Evolutionary conservation across 106 monocot species (phyloP), one percentile per base, ranked within the genome.

Genomic region (Apostasia shenzhenica): DNA sequence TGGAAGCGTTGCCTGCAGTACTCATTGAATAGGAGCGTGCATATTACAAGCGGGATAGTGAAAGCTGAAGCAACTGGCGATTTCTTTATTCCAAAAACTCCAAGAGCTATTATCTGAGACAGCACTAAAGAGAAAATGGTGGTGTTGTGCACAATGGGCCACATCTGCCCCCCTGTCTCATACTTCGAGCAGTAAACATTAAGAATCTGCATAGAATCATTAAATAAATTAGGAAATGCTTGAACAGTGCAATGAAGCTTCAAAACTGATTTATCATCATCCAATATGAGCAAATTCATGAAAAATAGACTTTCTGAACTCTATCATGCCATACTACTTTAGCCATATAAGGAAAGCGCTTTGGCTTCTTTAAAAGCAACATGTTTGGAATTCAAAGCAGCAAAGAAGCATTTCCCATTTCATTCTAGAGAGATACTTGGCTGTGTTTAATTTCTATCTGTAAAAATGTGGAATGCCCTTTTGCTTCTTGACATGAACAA

Each of bases 111-210:
- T 57, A 99, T 83, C 71, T 99, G 97, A 37, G 89, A 75, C 56
- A 99, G 77, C 57, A 92, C 83, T 12, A 99, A 72, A 13, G 95
- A 95, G 81, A 95, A 95, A 41, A 93, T 78, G n/a, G 89, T 93
- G 11, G 92, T 85, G 61, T 92, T 92, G 79, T 99, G 97, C 46
- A 83, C 83, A 40, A 85, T 77, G 0, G 97, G 97, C 97, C 97
- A 99, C 80, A 92, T 81, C 39, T 72, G 69, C 8, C 97, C 97
- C 45, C 89, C 89, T 0, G 89, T 87, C 54, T 89, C 89, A 37
- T 99, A 99, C 66, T 80, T 92, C 8, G 90, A 49, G 59, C 79
- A 73, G 67, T 99, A 99, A 42, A 99, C 92, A 72, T 99, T 93
- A 40, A 92, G 70, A 67, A 99, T 80, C 92, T 99, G 83, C 60